These are phyloP conservation scores for Fraxinus paxiana DNA, from an alignment of 305 asterid genomes.

Conservation along the genomic window DNA sequence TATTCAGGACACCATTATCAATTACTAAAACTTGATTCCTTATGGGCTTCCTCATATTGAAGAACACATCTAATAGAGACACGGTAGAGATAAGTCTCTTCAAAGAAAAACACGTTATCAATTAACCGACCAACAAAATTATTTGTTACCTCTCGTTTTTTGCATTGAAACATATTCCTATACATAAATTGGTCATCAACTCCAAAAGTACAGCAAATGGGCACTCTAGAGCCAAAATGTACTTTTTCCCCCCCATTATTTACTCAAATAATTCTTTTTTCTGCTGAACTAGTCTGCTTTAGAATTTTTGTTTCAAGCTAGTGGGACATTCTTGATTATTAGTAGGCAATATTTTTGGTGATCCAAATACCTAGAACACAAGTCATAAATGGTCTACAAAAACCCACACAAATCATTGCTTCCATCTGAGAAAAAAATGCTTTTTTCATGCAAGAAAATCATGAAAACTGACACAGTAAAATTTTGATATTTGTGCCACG, in stretches of 20 bases:
- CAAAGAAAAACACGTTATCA: neutral
- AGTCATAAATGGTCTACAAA: conserved; percentile 24
- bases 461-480: neutral
- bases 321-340: conserved; percentile 15
- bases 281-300: neutral
- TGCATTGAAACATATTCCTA: neutral
- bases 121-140: neutral
- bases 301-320: conserved; percentile 9
- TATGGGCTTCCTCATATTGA: neutral
- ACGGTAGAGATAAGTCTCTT: neutral
- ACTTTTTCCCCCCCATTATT: neutral
- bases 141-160: neutral
- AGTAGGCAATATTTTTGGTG: conserved; percentile 1
- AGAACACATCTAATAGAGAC: neutral
- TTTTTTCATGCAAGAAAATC: neutral
- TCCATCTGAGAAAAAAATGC: neutral
- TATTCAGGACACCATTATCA: neutral
- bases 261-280: conserved; percentile 2
- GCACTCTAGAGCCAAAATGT: neutral
- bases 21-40: neutral
- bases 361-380: conserved; percentile 29
- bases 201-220: neutral
- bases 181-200: neutral
- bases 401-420: conserved; percentile 16
- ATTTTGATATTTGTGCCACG: neutral